These are phyloP conservation scores for Tuber umbilicatum DNA, from an alignment of 495 filamentous ascomycete genomes.

Conservation along the genomic window DNA sequence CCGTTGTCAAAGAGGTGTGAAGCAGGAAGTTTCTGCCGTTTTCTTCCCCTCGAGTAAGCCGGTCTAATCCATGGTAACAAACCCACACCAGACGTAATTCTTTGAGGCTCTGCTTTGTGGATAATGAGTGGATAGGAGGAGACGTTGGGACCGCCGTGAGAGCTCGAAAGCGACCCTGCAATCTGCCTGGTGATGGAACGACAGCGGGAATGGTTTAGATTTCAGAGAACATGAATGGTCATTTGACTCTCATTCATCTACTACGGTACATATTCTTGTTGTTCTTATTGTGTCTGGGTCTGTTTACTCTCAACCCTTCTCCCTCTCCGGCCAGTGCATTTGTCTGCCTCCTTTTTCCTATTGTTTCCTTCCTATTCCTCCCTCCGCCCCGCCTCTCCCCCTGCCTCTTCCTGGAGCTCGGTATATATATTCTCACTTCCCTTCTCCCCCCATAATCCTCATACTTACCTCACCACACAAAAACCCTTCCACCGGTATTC, in stretches of 20 bases:
- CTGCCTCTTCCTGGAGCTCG: neutral
- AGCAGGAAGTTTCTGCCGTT: neutral
- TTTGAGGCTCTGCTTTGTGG: neutral
- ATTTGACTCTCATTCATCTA: neutral
- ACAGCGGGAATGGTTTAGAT: neutral
- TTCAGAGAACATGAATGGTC: neutral
- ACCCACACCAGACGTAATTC: neutral
- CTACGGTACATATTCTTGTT: neutral
- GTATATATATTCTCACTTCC: neutral
- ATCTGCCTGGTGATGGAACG: slow-evolving; percentile 3
- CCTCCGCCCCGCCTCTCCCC: neutral
- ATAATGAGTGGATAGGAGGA: neutral
- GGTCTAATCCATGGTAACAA: neutral
- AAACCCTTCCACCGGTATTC: neutral
- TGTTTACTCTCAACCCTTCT: slow-evolving; percentile 1
- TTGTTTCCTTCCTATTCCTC: neutral
- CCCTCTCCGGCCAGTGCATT: neutral
- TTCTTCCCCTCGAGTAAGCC: neutral
- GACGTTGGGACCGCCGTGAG: neutral
- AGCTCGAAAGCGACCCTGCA: slow-evolving; percentile 2
- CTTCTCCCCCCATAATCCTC: neutral
- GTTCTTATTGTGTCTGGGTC: neutral
- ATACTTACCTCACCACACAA: neutral
- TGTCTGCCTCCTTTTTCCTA: slow-evolving; percentile 1
- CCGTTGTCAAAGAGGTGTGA: neutral